Evolutionary conservation across 2,329 filamentous ascomycete species (phyloP).

Genomic region (Clonostachys sp.): DNA sequence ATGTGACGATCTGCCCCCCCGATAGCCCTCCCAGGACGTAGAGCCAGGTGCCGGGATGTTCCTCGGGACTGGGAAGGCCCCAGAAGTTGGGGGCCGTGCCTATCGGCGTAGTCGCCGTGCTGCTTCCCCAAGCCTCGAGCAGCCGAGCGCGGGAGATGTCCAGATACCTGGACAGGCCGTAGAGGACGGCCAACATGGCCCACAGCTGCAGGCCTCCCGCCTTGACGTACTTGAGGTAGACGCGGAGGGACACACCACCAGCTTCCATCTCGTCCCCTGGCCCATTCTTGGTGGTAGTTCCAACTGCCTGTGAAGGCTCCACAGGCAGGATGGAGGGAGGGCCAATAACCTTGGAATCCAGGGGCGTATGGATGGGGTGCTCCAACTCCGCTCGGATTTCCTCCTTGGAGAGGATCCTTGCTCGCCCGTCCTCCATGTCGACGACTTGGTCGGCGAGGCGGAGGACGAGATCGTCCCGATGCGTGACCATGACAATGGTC

Average conservation of each 20-base stretch:
- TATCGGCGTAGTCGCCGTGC: conserved; percentile 9
- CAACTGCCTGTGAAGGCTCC: conserved; percentile 15
- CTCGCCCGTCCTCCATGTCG: conserved; percentile 59
- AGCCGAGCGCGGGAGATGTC: conserved; percentile 72
- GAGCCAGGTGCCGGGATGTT: conserved; percentile 71
- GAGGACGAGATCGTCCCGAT: conserved; percentile 72
- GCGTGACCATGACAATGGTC: conserved; percentile 75
- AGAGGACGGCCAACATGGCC: conserved; percentile 57
- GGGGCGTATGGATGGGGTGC: conserved; percentile 20
- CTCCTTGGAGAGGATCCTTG: conserved; percentile 40
- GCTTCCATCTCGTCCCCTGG: conserved; percentile 33
- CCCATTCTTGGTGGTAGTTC: conserved; percentile 11
- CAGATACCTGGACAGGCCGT: conserved; percentile 58
- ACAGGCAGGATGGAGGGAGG: neutral
- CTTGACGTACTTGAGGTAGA: conserved; percentile 84
- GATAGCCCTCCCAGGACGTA: conserved; percentile 65
- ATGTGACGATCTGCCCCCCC: conserved; percentile 51
- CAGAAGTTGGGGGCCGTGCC: conserved; percentile 10
- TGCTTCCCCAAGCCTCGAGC: conserved; percentile 82
- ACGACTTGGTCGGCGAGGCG: conserved; percentile 71
- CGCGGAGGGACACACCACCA: conserved; percentile 68
- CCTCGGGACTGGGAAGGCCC: conserved; percentile 55
- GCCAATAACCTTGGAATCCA: conserved; percentile 6
- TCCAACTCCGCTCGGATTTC: conserved; percentile 33
- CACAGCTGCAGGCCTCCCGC: conserved; percentile 75